These are phyloP conservation scores for Rasamsonia emersonii DNA, from an alignment of 2,329 filamentous ascomycete genomes.

Conservation along the genomic window DNA sequence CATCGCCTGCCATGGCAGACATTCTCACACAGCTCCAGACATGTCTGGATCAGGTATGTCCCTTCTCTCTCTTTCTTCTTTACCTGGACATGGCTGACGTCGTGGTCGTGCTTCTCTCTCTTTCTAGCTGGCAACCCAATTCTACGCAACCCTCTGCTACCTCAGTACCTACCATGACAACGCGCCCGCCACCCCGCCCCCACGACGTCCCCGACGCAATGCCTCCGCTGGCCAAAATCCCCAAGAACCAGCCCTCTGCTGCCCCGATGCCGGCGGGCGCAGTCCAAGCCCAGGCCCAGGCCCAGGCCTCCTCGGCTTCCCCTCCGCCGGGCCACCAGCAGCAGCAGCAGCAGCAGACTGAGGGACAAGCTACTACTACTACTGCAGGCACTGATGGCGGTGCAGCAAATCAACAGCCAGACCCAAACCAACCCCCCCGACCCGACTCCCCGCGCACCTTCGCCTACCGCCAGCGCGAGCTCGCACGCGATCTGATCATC, in stretches of 20 bases:
- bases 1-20: conserved; percentile 31
- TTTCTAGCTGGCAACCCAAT: conserved; percentile 41
- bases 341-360: conserved; percentile 10
- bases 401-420: conserved; percentile 13
- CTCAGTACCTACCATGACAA: conserved; percentile 39
- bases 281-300: conserved; percentile 9
- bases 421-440: conserved; percentile 23
- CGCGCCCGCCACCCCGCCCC: conserved; percentile 27
- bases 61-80: not conserved
- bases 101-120: too few relatives aligned
- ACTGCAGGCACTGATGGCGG: conserved; percentile 10
- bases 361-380: conserved; percentile 16
- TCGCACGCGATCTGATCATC: conserved; percentile 41
- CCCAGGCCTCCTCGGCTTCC: conserved; percentile 11
- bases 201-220: conserved; percentile 23
- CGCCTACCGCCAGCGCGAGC: conserved; percentile 35
- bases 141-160: conserved; percentile 43
- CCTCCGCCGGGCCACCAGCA: conserved; percentile 2
- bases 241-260: conserved; percentile 30
- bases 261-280: conserved; percentile 22
- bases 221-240: conserved; percentile 32
- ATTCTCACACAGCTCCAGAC: conserved; percentile 44
- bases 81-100: too few relatives aligned
- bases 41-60: conserved; percentile 39
- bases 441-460: conserved; percentile 37